A percentile compares a stretch with the other conserved stretches of the same genome.
Evolutionary conservation across 306 rosid species (phyloP).

Genomic region (Cicer chorassanicum): DNA sequence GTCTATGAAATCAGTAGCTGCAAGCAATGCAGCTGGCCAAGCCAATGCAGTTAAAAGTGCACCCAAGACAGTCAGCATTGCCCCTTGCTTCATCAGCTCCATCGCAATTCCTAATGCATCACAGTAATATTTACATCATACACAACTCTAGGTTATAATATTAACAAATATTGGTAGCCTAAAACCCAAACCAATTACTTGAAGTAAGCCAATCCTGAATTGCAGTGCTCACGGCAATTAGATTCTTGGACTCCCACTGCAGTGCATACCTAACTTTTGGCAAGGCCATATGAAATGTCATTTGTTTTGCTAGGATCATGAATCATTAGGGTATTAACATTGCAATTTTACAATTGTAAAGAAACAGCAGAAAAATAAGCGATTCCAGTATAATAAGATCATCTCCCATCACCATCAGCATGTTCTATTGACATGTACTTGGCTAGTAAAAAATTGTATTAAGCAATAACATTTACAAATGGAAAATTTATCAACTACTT

Average conservation of each 20-base stretch:
- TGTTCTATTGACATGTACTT: constrained; percentile 15
- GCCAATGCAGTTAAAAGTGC: constrained; percentile 64
- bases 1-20: constrained; percentile 61
- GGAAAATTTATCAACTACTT: constrained; percentile 8
- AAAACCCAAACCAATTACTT: constrained; percentile 51
- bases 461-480: constrained; percentile 24
- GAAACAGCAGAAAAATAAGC: constrained; percentile 21
- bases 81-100: constrained; percentile 66
- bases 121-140: constrained; percentile 40
- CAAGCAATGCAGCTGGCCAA: constrained; percentile 61
- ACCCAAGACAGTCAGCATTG: constrained; percentile 68
- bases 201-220: constrained; percentile 74
- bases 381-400: constrained; percentile 1
- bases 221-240: constrained; percentile 68
- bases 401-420: constrained; percentile 22
- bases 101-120: constrained; percentile 53
- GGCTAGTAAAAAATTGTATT: not conserved
- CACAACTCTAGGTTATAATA: constrained; percentile 14
- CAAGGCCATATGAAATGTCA: constrained; percentile 51
- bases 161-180: constrained; percentile 26
- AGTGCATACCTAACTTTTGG: constrained; percentile 64
- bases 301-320: constrained; percentile 41
- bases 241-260: constrained; percentile 67
- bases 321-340: constrained; percentile 34
- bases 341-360: constrained; percentile 24